Base-by-base conservation (phyloP, 257 asterid genomes). In the Coffea canephora region DNA sequence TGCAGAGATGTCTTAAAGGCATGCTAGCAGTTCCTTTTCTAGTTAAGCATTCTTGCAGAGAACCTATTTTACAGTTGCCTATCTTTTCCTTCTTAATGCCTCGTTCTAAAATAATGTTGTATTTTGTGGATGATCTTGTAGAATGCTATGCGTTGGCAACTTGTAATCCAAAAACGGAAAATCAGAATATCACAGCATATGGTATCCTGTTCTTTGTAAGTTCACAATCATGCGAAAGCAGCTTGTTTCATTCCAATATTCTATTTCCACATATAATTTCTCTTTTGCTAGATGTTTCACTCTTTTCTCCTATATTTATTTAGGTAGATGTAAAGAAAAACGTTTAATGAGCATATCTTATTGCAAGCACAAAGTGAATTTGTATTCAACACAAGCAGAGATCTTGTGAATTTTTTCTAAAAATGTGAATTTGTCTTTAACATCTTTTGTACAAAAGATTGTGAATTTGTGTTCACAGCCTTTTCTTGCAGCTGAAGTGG, bases 131-230 rank as follows among this genome's bases (percentile, higher is more conserved):
- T 83, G 77, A 79, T 80, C 73, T 77, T 80, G 87, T 93, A 96
- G 99, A 78, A 74, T 96, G 99, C 88, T 91, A 85, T 85, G 80
- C 80, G 76, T 84, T 94, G 85, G 99, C 97, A 68, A 91, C 92
- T 57, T 96, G 99, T 87, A 91, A 90, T 31, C 74, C 84, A 27
- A 88, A 88, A 79, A 76, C 97, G 1, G 82, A 81, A 39, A 96
- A 91, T 82, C 98, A 96, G 84, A 96, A 96, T 84, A 94, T 96
- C 80, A 96, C 98, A 50, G 98, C 93, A 76, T 91, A 94, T 72
- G 99, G 99, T 15, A 74, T 92, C 84, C 81, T 96, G 81, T 91
- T 92, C 89, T 92, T 96, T 69, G 99, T 96, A 92, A 92, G 98
- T 84, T 73, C 39, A 81, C 16, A 19, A 23, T 66, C 79, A 62